Percentiles rank a stretch among this genome's conserved stretches.
Conservation (phyloP, 768 basidiomycete species). For the Lactarius deliciosus region DNA sequence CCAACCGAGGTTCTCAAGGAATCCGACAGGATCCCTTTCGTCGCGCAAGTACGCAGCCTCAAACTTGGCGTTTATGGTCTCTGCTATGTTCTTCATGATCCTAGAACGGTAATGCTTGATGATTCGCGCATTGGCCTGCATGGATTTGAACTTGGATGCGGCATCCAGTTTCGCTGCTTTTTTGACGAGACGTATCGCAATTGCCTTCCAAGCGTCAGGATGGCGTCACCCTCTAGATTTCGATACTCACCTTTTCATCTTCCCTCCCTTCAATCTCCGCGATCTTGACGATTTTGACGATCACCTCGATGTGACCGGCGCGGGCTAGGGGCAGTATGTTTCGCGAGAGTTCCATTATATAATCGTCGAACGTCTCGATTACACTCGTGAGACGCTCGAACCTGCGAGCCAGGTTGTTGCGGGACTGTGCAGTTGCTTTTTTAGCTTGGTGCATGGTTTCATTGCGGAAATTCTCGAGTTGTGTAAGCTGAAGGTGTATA, state of each 20-base stretch:
- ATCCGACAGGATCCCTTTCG: constrained; percentile 63
- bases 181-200: constrained; percentile 91
- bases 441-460: constrained; percentile 95
- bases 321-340: constrained; percentile 79
- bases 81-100: constrained; percentile 74
- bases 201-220: constrained; percentile 55
- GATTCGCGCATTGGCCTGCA: constrained; percentile 88
- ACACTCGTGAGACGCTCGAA: constrained; percentile 85
- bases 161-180: constrained; percentile 92
- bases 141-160: constrained; percentile 88
- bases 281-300: constrained; percentile 91
- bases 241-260: constrained; percentile 79
- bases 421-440: constrained; percentile 64
- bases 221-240: neutral
- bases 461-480: constrained; percentile 91
- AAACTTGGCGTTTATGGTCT: constrained; percentile 73
- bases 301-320: constrained; percentile 76
- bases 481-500: constrained; percentile 89
- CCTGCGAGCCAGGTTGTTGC: constrained; percentile 67
- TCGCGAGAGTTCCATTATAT: constrained; percentile 73
- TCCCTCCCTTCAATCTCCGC: constrained; percentile 90
- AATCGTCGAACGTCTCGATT: constrained; percentile 80
- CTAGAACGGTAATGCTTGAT: constrained; percentile 96
- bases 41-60: constrained; percentile 62
- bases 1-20: constrained; percentile 81